These are phyloP conservation scores for Triticum aestivum DNA, from an alignment of 176 grass and related monocot genomes.

Conservation along the genomic window DNA sequence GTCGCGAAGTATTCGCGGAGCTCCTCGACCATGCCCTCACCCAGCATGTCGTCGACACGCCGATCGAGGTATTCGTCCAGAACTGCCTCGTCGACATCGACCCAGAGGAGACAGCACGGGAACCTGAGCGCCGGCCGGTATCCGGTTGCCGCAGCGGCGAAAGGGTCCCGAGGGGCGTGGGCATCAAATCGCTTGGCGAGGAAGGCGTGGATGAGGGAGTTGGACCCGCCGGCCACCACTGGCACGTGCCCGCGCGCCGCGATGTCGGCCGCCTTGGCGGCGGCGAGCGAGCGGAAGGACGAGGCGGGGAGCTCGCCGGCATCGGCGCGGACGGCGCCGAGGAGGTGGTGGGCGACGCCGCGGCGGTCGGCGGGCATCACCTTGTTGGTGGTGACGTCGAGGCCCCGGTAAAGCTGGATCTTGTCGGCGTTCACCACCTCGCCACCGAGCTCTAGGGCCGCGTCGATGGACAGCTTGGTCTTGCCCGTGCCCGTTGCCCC, in stretches of 20 bases:
- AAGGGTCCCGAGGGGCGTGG: constrained; percentile 40
- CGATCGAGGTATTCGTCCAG: constrained; percentile 69
- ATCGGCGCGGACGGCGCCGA: constrained; percentile 52
- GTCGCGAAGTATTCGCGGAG: constrained; percentile 63
- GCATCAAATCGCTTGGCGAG: constrained; percentile 13
- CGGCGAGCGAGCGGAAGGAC: constrained; percentile 47
- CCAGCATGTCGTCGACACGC: constrained; percentile 91
- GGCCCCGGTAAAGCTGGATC: constrained; percentile 80
- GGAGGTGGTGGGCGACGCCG: constrained; percentile 75
- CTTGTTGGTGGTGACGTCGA: constrained; percentile 96
- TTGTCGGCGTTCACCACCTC: constrained; percentile 93
- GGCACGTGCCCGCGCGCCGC: constrained; percentile 46
- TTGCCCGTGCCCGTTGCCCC: constrained; percentile 89
- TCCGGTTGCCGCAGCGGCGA: constrained; percentile 5
- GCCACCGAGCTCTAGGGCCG: constrained; percentile 53
- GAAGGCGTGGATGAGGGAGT: constrained; percentile 86
- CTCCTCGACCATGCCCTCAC: constrained; percentile 70
- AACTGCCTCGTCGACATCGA: constrained; percentile 58
- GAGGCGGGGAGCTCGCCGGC: constrained; percentile 40
- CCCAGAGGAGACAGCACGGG: constrained; percentile 89
- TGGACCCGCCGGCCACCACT: constrained; percentile 81
- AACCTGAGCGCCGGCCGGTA: constrained; percentile 48
- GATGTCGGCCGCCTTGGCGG: constrained; percentile 32
- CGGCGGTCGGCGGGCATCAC: constrained; percentile 51
- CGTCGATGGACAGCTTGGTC: constrained; percentile 86